Evolutionary conservation across 768 basidiomycete species (phyloP).

Genomic region (Tylopilus vinaceipallidus): DNA sequence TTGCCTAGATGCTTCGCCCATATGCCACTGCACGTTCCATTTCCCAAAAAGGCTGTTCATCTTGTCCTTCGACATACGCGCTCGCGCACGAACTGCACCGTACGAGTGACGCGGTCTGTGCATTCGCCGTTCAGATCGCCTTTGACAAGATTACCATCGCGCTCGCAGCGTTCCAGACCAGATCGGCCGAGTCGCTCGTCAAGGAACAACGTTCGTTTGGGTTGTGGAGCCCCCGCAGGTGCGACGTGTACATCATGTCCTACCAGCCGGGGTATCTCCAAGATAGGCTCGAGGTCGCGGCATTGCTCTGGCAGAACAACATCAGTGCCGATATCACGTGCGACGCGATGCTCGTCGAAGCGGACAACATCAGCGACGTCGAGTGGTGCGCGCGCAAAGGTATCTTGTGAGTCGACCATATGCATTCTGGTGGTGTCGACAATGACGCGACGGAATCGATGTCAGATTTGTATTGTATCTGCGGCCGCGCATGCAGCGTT

Average conservation of each 20-base stretch:
- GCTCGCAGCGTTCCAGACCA: slow-evolving; percentile 66
- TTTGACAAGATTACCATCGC: slow-evolving; percentile 74
- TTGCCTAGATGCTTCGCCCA: too few species aligned
- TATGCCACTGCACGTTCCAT: too few species aligned
- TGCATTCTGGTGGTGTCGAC: background rate
- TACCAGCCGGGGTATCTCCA: slow-evolving; percentile 72
- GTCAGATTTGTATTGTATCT: slow-evolving; percentile 52
- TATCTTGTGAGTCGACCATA: slow-evolving; percentile 57
- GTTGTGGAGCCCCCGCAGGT: slow-evolving; percentile 85
- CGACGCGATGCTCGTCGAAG: slow-evolving; percentile 62
- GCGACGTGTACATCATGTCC: slow-evolving; percentile 84
- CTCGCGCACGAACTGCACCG: too few species aligned
- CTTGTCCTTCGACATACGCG: too few species aligned
- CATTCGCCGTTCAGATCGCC: slow-evolving; percentile 72
- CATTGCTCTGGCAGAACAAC: slow-evolving; percentile 75
- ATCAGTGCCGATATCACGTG: slow-evolving; percentile 91
- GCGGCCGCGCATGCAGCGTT: slow-evolving; percentile 51
- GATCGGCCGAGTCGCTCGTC: slow-evolving; percentile 62
- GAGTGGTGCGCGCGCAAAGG: slow-evolving; percentile 79
- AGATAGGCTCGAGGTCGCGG: slow-evolving; percentile 74
- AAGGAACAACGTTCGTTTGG: slow-evolving; percentile 84
- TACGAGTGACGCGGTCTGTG: slow-evolving; percentile 57
- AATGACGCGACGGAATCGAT: slow-evolving; percentile 42
- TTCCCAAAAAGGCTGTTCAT: too few species aligned
- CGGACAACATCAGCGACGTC: slow-evolving; percentile 61